Conservation (phyloP, 148 eudicot species). For the Dysphania ambrosioides region DNA sequence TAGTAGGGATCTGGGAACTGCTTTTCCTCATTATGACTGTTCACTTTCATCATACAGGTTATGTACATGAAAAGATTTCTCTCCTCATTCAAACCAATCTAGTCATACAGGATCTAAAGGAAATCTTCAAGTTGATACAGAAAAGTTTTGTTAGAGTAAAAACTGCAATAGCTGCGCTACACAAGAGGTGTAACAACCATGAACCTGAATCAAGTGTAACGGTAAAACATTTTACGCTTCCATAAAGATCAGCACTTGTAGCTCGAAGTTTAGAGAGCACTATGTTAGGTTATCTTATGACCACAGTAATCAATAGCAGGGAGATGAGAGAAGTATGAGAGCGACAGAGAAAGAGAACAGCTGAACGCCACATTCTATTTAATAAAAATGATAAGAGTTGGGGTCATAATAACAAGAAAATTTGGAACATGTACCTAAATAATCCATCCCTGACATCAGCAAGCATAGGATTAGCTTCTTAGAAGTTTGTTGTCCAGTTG, state of each 20-base stretch:
- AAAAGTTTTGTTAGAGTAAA: no score
- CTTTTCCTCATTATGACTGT: background rate
- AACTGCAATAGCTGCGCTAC: no score
- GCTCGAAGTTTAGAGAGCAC: conserved; percentile 1
- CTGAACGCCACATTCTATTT: conserved; percentile 36
- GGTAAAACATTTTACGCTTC: background rate
- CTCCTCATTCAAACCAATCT: no score
- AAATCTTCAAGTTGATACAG: background rate
- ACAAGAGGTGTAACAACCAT: no score
- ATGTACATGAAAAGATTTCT: background rate
- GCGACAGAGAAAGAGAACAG: conserved; percentile 1
- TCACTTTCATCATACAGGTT: conserved; percentile 3
- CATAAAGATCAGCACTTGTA: background rate
- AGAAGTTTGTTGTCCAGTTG: conserved; percentile 72
- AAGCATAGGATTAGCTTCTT: conserved; percentile 25
- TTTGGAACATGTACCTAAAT: conserved; percentile 28
- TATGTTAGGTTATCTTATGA: background rate
- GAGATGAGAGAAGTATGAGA: background rate
- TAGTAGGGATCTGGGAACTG: background rate
- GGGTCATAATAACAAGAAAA: conserved; percentile 30
- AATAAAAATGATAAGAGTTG: conserved; percentile 25
- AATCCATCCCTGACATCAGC: conserved; percentile 24
- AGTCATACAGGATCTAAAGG: no score
- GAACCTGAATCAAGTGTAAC: no score
- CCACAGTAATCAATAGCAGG: background rate